These are phyloP conservation scores for Mycena leptocephala DNA, from an alignment of 768 basidiomycete genomes.

Conservation along the genomic window DNA sequence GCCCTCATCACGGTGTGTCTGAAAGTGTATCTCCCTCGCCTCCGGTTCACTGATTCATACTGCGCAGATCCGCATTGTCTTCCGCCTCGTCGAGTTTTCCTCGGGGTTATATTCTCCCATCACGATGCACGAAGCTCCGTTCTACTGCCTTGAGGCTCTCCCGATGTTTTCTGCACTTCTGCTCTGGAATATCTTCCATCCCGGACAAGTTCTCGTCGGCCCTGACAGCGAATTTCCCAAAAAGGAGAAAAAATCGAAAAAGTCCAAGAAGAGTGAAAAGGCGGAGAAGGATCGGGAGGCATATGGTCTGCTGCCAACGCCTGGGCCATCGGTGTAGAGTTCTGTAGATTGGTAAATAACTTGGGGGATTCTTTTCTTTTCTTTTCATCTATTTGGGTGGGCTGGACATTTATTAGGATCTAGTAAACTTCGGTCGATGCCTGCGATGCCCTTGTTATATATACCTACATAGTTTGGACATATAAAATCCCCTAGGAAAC, in stretches of 20 bases:
- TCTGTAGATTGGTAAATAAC: no score
- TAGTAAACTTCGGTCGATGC: no score
- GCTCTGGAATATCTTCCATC: constrained; percentile 36
- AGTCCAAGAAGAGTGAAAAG: background rate
- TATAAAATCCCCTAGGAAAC: no score
- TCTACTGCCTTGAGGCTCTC: constrained; percentile 39
- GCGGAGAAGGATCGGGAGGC: background rate
- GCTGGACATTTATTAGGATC: no score
- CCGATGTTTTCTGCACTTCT: constrained; percentile 37
- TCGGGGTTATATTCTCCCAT: constrained; percentile 30
- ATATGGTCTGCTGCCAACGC: background rate
- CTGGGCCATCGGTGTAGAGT: background rate
- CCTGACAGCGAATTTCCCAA: constrained; percentile 39
- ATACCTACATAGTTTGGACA: no score
- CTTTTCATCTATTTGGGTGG: no score
- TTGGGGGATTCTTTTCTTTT: no score
- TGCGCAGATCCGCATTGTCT: constrained; percentile 37
- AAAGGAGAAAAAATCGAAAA: constrained; percentile 6
- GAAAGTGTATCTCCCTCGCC: background rate
- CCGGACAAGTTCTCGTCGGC: constrained; percentile 37
- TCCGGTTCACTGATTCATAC: background rate
- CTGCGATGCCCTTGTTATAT: no score
- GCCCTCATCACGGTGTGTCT: constrained; percentile 38
- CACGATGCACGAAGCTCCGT: constrained; percentile 34
- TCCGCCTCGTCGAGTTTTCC: constrained; percentile 40